Conservation (phyloP, 768 basidiomycete genomes). For the Serendipita sp. region DNA sequence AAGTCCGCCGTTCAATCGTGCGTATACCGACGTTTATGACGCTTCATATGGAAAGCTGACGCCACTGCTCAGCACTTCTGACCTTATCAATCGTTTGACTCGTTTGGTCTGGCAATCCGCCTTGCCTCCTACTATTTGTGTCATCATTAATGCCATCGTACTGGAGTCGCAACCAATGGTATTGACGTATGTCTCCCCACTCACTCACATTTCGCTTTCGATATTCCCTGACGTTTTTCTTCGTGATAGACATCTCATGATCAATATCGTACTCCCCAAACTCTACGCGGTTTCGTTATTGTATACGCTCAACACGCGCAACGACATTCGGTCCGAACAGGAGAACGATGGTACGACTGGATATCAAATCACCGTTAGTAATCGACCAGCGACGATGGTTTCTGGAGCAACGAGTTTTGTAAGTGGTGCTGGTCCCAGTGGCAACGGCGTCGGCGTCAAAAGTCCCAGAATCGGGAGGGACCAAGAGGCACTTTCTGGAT, state of each 20-base stretch:
- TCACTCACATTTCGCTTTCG: background rate
- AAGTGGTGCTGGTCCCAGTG: too few species aligned
- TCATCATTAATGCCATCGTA: background rate
- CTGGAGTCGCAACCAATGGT: background rate
- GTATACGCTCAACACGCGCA: conserved; percentile 8
- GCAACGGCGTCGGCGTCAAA: too few species aligned
- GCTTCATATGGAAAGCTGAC: background rate
- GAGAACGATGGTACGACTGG: background rate
- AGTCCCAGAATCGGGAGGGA: too few species aligned
- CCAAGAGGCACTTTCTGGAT: too few species aligned
- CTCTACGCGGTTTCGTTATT: conserved; percentile 6
- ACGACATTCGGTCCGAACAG: background rate
- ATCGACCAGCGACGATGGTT: too few species aligned
- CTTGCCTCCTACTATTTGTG: background rate
- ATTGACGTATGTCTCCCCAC: background rate
- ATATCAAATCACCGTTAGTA: too few species aligned
- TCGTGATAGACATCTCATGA: background rate
- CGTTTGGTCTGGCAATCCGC: background rate
- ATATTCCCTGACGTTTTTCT: background rate
- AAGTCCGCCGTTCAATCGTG: background rate
- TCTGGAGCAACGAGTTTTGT: too few species aligned
- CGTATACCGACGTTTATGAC: background rate
- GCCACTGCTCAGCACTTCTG: background rate
- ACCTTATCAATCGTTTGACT: background rate
- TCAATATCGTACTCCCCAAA: conserved; percentile 1